Evolutionary conservation across 2,329 filamentous ascomycete species (phyloP).

Genomic region (Epicoccum nigrum): DNA sequence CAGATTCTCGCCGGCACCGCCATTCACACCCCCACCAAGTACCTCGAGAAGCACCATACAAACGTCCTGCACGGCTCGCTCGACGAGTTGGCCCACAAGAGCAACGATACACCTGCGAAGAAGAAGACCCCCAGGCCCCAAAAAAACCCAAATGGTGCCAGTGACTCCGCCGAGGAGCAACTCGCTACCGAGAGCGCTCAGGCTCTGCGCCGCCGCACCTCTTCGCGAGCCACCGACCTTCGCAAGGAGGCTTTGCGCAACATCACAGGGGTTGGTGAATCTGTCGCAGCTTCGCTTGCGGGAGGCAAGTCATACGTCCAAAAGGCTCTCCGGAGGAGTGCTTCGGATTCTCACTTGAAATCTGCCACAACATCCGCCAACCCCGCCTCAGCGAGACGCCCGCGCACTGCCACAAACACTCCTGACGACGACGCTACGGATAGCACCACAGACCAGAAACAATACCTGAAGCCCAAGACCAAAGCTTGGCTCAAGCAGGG

Average conservation of each 20-base stretch:
- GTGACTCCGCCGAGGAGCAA: constrained; percentile 40
- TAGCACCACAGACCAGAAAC: constrained; percentile 22
- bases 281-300: constrained; percentile 41
- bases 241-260: constrained; percentile 44
- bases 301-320: constrained; percentile 45
- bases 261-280: constrained; percentile 35
- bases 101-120: constrained; percentile 26
- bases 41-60: constrained; percentile 47
- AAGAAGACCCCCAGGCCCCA: constrained; percentile 25
- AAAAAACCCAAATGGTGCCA: constrained; percentile 17
- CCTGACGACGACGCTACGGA: constrained; percentile 22
- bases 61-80: constrained; percentile 43
- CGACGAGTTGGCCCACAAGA: constrained; percentile 22
- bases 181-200: constrained; percentile 41
- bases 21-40: constrained; percentile 60
- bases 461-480: constrained; percentile 48
- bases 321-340: constrained; percentile 35
- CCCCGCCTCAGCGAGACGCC: constrained; percentile 29
- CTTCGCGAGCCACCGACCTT: constrained; percentile 41
- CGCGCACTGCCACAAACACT: constrained; percentile 28
- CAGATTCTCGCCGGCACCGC: constrained; percentile 67
- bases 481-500: constrained; percentile 85
- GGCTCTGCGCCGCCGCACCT: constrained; percentile 41
- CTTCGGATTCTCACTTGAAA: constrained; percentile 33
- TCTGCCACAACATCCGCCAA: constrained; percentile 20